Evolutionary conservation across 2,329 filamentous ascomycete species (phyloP), one percentile per base, ranked within the genome.

Genomic region (Cryphonectria japonica): DNA sequence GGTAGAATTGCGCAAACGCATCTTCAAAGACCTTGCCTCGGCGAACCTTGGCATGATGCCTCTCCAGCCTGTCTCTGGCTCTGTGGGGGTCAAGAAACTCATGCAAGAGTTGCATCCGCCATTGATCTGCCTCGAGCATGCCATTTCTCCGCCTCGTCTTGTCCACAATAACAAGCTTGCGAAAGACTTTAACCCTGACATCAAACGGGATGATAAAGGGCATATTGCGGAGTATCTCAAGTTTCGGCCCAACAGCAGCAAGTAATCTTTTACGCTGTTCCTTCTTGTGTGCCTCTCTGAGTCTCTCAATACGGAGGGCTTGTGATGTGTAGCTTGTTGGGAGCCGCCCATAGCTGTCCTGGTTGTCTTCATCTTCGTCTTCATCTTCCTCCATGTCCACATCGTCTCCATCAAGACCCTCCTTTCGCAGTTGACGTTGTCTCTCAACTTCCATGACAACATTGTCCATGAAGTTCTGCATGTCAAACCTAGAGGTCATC

Each of bases 171-270:
- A 98, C 93, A 76, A 98, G 98, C 77, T 97, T 90, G 41, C 95
- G 89, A 80, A 99, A 98, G 34, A 98, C 95, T 78, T 94, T 90
- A 5, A 99, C 96, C 63, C 96, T 87, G 0, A 93, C 96, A 52
- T 93, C 89, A 76, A 99, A 99, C 0, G 95, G 96, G 61, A 99
- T 96, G 75, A 95, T 93, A 79, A 98, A 99, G 0, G 96, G 96
- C 91, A 99, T 97, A 77, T 98, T 97, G 75, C 96, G 92, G 66
- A 99, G 82, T 6, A 99, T 93, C 77, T 98, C 95, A 13, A 98
- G 84, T 75, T 95, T 91, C 0, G 96, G 95, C 0, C 92, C 93
- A 72, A 97, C 89, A 19, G 92, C 88, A 64, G 95, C 93, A 34
- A 97, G 82, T 72, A 93, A 88, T 74, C 93, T 90, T 75, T 91